Base-by-base conservation (phyloP, 148 eudicot species). In the Limonium bicolor region DNA sequence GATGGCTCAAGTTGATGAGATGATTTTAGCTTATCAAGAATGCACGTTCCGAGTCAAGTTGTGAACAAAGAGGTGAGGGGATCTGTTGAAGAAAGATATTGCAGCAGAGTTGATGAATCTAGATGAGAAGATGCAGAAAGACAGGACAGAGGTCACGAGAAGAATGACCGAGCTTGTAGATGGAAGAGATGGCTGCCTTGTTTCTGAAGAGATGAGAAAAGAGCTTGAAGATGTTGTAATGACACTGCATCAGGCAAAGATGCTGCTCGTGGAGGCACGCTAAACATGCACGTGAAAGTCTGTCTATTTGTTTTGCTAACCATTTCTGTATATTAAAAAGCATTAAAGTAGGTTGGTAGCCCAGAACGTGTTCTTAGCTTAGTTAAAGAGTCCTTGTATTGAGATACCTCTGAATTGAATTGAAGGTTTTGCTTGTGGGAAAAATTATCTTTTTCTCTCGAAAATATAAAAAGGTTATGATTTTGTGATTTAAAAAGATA, bases 21-120 rank as follows among this genome's bases (percentile, higher is more conserved):
- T 81, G 66, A 60, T 78, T 46, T 46, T 55, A 8, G 87, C 78
- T 41, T 84, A 60, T 58, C 72, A 73, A 29, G 70, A 73, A 16
- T 56, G 71, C 48, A 39, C 55, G 36, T 77, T 78, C 21, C 75
- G 67, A 53, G 76, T 75, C 61, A 76, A 68, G 69, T 75, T 86
- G 40, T 82, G 37, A 76, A 56, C 43, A 66, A 65, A 27, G 77
- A 69, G 37, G 94, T 78, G 65, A 50, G 61, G 39, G 65, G 51
- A 51, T 53, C 74, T 31, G 43, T 87, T 50, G 73, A 67, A 10
- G 88, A n/a, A 76, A 49, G 96, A 87, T 18, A 20, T 73, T 53
- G 26, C 59, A 15, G 27, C 5, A 3, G 61, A 58, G 41, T 39
- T 55, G 20, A 49, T 40, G 16, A 65, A 38, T 45, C 22, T 61